These are phyloP conservation scores for Phytophthora quininea DNA, from an alignment of 352 stramenopile species.

Conservation along the genomic window DNA sequence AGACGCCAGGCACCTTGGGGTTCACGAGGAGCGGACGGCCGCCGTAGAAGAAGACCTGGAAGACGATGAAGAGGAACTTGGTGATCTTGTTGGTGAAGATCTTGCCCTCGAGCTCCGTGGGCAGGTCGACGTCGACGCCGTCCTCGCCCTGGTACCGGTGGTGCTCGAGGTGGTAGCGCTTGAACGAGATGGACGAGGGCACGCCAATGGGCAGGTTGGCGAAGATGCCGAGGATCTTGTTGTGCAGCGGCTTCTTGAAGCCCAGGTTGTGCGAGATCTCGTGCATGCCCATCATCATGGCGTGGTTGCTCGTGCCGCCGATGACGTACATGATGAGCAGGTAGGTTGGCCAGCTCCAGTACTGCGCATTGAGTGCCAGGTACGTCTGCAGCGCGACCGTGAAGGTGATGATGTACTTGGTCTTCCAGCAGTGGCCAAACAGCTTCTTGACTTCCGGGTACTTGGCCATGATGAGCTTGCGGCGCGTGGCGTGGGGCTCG, in stretches of 20 bases:
- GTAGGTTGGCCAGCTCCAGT: conserved; percentile 68
- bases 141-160: conserved; percentile 96
- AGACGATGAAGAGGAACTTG: conserved; percentile 94
- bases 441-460: conserved; percentile 92
- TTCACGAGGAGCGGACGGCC: conserved; percentile 93
- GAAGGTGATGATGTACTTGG: conserved; percentile 85
- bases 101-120: conserved; percentile 89
- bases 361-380: conserved; percentile 70
- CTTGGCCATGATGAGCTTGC: conserved; percentile 85
- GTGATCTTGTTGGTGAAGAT: conserved; percentile 87
- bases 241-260: conserved; percentile 92
- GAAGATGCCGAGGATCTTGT: conserved; percentile 92
- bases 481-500: conserved; percentile 87
- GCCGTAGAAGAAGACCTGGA: conserved; percentile 95
- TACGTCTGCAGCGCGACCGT: conserved; percentile 86
- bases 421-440: conserved; percentile 84
- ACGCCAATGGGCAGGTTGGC: conserved; percentile 94
- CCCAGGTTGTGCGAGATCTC: conserved; percentile 96
- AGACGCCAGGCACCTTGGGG: conserved; percentile 84
- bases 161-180: conserved; percentile 98
- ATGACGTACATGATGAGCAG: conserved; percentile 84
- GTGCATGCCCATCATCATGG: conserved; percentile 96
- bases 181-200: conserved; percentile 93
- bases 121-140: conserved; percentile 94
- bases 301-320: conserved; percentile 93